Percentiles rank a stretch among this genome's conserved stretches.
Evolutionary conservation across 805 yeast genomes (phyloP).

Genomic region (Vanderwaltozyma tropicalis): DNA sequence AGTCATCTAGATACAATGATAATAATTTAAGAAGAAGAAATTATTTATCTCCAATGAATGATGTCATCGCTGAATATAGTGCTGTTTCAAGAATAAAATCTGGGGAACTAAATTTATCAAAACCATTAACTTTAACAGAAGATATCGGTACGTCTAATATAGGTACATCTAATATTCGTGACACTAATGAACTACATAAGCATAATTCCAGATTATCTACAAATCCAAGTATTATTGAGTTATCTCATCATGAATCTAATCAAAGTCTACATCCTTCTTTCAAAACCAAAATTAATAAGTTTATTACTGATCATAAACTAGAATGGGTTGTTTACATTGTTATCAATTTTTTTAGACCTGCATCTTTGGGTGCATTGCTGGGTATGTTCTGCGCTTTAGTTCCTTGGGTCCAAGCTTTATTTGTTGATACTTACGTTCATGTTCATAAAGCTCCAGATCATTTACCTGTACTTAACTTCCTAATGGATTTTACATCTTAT

Average conservation of each 20-base stretch:
- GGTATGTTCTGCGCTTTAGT: slow-evolving; percentile 65
- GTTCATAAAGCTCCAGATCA: slow-evolving; percentile 76
- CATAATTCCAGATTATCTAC: no score
- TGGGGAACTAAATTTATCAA: slow-evolving; percentile 24
- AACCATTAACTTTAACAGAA: slow-evolving; percentile 24
- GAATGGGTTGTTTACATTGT: slow-evolving; percentile 29
- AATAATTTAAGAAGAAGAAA: not conserved
- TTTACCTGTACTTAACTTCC: slow-evolving; percentile 70
- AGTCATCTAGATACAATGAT: not conserved
- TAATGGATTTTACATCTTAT: slow-evolving; percentile 73
- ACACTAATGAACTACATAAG: slow-evolving; percentile 1
- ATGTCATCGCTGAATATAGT: slow-evolving; percentile 32
- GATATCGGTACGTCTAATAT: slow-evolving; percentile 20
- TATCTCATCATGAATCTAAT: no score
- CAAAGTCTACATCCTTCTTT: slow-evolving; percentile 4
- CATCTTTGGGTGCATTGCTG: slow-evolving; percentile 56
- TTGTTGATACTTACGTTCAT: slow-evolving; percentile 39
- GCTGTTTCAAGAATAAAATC: slow-evolving; percentile 19
- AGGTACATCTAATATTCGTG: not conserved
- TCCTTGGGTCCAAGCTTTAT: slow-evolving; percentile 75
- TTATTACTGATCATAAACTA: slow-evolving; percentile 22
- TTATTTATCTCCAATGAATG: slow-evolving; percentile 5
- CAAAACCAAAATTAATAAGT: slow-evolving; percentile 12
- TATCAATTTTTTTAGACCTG: slow-evolving; percentile 56
- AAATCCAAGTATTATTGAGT: no score